Base-by-base conservation (phyloP, 2,329 filamentous ascomycete species). In the Elsinoe perseae region DNA sequence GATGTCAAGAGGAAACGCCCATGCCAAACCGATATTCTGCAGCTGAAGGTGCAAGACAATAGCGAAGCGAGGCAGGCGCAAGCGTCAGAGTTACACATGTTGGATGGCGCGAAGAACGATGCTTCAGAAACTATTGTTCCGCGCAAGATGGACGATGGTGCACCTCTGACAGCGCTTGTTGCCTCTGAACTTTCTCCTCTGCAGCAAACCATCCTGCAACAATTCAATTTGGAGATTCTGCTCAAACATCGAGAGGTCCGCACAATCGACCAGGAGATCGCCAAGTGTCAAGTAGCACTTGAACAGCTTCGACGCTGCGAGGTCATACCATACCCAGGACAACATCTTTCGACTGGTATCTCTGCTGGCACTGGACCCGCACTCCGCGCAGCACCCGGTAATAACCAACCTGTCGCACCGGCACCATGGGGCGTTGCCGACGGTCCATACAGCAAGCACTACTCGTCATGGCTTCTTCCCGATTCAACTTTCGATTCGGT, bases 161-260 rank as follows among this genome's bases (percentile, higher is more conserved):
- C 53, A 7, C 53, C 53, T n/a, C 40, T 56, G 1, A 44, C 42
- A 18, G 42, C 53, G n/a, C 38, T 56, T 23, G 40, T 56, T n/a
- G 16, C 38, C 9, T 44, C 57, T 34, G 57, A 62, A 30, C 48
- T 59, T 66, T 84, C 69, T 34, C 75, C 74, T 57, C 79, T 86
- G 61, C 82, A 82, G 67, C 84, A 91, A 64, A 80, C 80, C 32
- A 86, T 97, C 67, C 85, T 90, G 67, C 84, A 89, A 60, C 87
- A 96, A 72, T 86, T 97, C 70, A 88, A 90, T 66, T 81, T 93
- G 62, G 91, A 96, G 74, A 91, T 97, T 54, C 75, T 97, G 61
- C 75, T 95, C 69, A 97, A 96, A 77, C 93, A 98, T 72, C 84
- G 93, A 66, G 93, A 98, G 75, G 75, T 97, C 58, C 88, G 91